Base-by-base conservation (phyloP, 208 protist genomes). In the Crithidia expoeki region DNA sequence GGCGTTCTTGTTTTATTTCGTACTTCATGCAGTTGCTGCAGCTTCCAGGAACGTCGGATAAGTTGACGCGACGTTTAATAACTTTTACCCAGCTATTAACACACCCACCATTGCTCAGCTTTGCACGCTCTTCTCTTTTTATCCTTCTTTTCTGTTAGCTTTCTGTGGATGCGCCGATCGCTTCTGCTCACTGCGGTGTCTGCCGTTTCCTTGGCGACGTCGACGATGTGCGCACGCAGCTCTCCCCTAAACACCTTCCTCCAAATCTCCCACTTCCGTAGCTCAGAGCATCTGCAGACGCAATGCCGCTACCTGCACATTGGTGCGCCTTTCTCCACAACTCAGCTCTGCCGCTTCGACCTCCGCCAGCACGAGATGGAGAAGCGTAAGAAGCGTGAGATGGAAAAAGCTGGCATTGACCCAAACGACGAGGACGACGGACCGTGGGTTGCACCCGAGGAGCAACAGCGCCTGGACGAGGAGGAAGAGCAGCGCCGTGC, bases 351-450 rank as follows among this genome's bases (percentile, higher is more conserved):
- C 10, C 79, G 74, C 51, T 96, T 96, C 68, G 81, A 96, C 50
- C 70, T 96, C 2, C 83, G 84, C 46, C 52, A 92, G 53, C 83
- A 92, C 59, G 83, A 90, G 66, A 86, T 92, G 81, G 85, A 92
- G 72, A 90, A 89, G 53, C 84, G 88, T 0, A 75, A 81, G n/a
- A 57, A 55, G 19, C 85, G 88, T 19, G 85, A 96, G 53, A 55
- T 94, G 55, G 86, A 93, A 67, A 85, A 80, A 67, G 88, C 89
- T 0, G 86, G 84, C 7, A 79, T 93, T 47, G 74, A 92, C 63
- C 71, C 63, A 1, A 65, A 84, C n/a, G 61, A 79, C 62, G 79
- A 89, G n/a, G 69, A 86, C 53, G 87, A 92, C 28, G 72, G 51
- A 19, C 82, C 82, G 42, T 92, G 89, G 89, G 69, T 89, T 40